Base-by-base conservation (phyloP, 257 asterid genomes). In the Penstemon eatonii region DNA sequence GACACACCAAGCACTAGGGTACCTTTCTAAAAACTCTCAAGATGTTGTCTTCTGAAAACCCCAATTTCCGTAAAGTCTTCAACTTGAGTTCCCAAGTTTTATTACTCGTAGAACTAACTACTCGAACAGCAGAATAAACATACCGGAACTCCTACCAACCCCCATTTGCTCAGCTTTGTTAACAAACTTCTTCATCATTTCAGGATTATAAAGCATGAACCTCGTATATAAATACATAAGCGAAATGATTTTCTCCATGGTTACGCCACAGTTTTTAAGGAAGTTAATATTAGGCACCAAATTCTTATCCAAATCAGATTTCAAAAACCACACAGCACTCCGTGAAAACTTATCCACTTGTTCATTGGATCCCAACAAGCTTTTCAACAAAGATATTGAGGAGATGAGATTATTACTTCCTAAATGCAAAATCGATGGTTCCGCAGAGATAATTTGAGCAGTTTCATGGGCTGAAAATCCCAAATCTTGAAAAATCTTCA, bases 401-500 rank as follows among this genome's bases (percentile, higher is more conserved):
- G 85, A 75, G 9, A 18, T 37, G 4, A 82, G 1, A 8, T 33
- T 25, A 1, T 25, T 8, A 3, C 15, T 40, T 1, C 85, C 78
- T 3, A 50, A 11, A 2, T 4, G 7, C 38, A 86, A 49, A 44
- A 85, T 44, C 67, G 8, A 4, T 0, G 88, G 84, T 4, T 76
- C 69, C 0, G 5, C 43, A 0, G 83, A 47, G 42, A 84, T 46
- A 18, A 86, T 58, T 12, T 62, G 47, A 5, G 67, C 76, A 41
- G 74, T 73, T n/a, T 72, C 85, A 10, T 33, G 0, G 1, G 45
- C 4, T 11, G 82, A 67, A 38, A 84, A 58, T 1, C 87, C 86
- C 8, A 74, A 36, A 12, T 84, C 85, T 8, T 72, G 84, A 51
- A 84, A 75, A 40, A 72, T 56, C 67, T 74, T 65, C 54, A 86